Evolutionary conservation across 176 grass and related monocot species (phyloP).

Genomic region (Oryza glaberrima): DNA sequence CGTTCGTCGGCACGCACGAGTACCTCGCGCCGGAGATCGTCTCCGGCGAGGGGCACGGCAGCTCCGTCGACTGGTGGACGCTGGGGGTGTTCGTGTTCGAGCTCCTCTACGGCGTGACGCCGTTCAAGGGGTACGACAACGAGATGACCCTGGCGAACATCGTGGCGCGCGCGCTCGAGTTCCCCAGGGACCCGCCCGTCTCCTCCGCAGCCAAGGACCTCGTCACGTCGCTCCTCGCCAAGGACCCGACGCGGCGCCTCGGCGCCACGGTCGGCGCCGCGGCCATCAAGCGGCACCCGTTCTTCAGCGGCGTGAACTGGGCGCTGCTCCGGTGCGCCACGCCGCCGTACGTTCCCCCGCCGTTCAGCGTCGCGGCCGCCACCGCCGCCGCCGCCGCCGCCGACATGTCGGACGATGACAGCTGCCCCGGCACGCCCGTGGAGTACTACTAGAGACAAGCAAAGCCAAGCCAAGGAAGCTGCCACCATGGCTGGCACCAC

Average conservation of each 20-base stretch:
- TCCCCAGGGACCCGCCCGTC: conserved; percentile 72
- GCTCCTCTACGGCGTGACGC: conserved; percentile 89
- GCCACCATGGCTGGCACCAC: background rate
- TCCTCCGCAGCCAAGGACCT: conserved; percentile 65
- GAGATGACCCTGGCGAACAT: conserved; percentile 92
- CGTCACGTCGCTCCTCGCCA: conserved; percentile 64
- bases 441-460: conserved; percentile 49
- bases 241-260: conserved; percentile 72
- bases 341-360: conserved; percentile 69
- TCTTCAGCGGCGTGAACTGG: conserved; percentile 90
- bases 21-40: conserved; percentile 97
- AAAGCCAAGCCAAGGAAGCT: background rate
- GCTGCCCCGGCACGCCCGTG: conserved; percentile 59
- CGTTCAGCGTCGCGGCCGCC: conserved; percentile 18
- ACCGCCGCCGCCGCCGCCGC: background rate
- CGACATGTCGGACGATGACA: conserved; percentile 48
- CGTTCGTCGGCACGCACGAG: conserved; percentile 97
- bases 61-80: conserved; percentile 97
- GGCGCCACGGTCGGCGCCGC: conserved; percentile 78
- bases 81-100: conserved; percentile 88
- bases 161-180: conserved; percentile 91
- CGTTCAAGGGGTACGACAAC: conserved; percentile 87
- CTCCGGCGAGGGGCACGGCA: conserved; percentile 91
- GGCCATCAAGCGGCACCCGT: conserved; percentile 77
- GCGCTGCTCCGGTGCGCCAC: conserved; percentile 75